phyloP scores from a whole-genome alignment of 2,329 filamentous ascomycete genomes.

The Trichoderma endophyticum region DNA sequence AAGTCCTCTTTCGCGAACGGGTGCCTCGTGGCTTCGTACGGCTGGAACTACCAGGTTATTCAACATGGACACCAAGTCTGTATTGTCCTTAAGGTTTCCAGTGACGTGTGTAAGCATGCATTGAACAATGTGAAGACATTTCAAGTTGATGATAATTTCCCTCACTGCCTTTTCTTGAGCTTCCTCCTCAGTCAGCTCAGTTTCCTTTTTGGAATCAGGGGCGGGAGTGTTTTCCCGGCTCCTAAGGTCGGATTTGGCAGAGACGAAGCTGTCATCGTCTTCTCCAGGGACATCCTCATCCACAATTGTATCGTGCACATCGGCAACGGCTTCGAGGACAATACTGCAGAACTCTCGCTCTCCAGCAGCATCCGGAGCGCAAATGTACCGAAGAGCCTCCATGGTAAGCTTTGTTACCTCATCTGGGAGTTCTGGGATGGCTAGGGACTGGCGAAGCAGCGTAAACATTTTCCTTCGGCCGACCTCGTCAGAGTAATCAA shows the following conservation, averaged over 20 bases:
- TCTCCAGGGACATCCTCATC: conserved; percentile 52
- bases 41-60: conserved; percentile 96
- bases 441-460: conserved; percentile 79
- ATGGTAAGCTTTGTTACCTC: conserved; percentile 87
- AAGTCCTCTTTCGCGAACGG: conserved; percentile 85
- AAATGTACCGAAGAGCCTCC: conserved; percentile 78
- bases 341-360: conserved; percentile 81
- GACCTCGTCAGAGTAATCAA: conserved; percentile 97
- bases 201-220: conserved; percentile 40
- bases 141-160: conserved; percentile 97
- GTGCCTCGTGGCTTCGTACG: conserved; percentile 87
- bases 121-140: conserved; percentile 94
- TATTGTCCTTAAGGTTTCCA: conserved; percentile 82
- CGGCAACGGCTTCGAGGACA: conserved; percentile 88
- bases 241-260: conserved; percentile 80
- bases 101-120: conserved; percentile 95
- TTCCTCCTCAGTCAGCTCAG: conserved; percentile 59
- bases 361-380: conserved; percentile 67
- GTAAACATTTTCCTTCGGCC: conserved; percentile 95
- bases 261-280: conserved; percentile 79
- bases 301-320: conserved; percentile 91
- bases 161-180: conserved; percentile 72
- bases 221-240: conserved; percentile 61
- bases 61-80: conserved; percentile 92
- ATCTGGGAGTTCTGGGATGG: conserved; percentile 83